A percentile compares a stretch with the other conserved stretches of the same genome.
These are phyloP conservation scores for Alternaria brassicicola DNA, from an alignment of 2,329 filamentous ascomycete species.

Conservation along the genomic window DNA sequence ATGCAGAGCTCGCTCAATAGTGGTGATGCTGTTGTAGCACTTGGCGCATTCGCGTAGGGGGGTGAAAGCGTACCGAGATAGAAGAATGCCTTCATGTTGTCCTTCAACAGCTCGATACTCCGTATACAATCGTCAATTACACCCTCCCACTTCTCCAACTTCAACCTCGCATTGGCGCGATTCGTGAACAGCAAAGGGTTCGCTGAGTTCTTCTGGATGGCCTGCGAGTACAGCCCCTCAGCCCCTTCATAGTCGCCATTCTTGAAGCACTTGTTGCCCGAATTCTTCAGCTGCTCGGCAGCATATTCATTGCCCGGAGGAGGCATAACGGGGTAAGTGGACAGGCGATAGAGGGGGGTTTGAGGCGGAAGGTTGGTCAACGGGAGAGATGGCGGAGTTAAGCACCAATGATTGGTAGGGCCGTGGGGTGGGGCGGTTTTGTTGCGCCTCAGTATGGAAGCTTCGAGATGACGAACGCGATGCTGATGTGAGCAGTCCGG, in stretches of 20 bases:
- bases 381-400: constrained; percentile 30
- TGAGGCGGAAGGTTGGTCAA: constrained; percentile 1
- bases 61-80: constrained; percentile 61
- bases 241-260: constrained; percentile 68
- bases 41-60: not conserved
- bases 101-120: constrained; percentile 70
- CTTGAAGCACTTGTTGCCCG: constrained; percentile 70
- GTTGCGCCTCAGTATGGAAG: constrained; percentile 23
- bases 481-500: constrained; percentile 25
- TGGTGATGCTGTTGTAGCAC: not conserved
- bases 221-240: constrained; percentile 74
- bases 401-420: constrained; percentile 30
- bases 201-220: constrained; percentile 77
- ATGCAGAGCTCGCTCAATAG: not conserved
- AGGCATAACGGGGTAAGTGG: constrained; percentile 21
- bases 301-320: constrained; percentile 45
- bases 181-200: constrained; percentile 88
- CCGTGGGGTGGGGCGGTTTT: constrained; percentile 25
- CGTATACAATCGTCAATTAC: constrained; percentile 78
- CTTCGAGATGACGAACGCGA: constrained; percentile 28
- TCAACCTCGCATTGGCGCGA: constrained; percentile 80
- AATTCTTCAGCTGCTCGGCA: constrained; percentile 56
- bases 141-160: constrained; percentile 73
- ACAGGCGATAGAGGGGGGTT: constrained; percentile 4
- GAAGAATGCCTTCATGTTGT: constrained; percentile 81